Evolutionary conservation across 192 early-diverging fungal genomes (phyloP).

Genomic region (Gamsiella multidivaricata): DNA sequence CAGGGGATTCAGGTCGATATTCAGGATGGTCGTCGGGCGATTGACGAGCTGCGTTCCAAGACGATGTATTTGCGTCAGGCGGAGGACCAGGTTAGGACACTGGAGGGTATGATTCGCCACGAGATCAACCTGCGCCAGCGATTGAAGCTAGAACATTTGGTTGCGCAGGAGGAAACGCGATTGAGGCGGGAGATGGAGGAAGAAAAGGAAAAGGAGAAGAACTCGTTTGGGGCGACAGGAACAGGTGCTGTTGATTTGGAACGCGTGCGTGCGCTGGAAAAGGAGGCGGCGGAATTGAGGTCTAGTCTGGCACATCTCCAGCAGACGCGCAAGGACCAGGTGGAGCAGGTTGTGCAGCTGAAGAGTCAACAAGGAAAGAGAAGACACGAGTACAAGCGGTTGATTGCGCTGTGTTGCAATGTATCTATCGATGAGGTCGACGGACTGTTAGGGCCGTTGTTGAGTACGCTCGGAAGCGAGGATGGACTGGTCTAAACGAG

Average conservation of each 20-base stretch:
- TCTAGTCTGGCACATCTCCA: constrained; percentile 24
- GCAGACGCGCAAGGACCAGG: constrained; percentile 29
- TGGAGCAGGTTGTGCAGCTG: constrained; percentile 60
- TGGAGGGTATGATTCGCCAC: constrained; percentile 39
- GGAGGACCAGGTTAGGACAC: constrained; percentile 34
- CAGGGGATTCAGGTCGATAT: constrained; percentile 42
- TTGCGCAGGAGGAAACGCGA: constrained; percentile 33
- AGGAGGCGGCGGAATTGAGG: constrained; percentile 39
- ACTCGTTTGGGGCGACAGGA: background rate
- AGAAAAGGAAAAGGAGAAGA: constrained; percentile 2
- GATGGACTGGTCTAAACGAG: constrained; percentile 13
- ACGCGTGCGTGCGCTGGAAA: constrained; percentile 17
- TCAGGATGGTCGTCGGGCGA: constrained; percentile 33
- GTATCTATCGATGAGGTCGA: constrained; percentile 73
- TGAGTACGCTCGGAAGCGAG: constrained; percentile 73
- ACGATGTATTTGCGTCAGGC: constrained; percentile 28
- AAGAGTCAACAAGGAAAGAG: constrained; percentile 53
- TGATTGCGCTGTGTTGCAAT: constrained; percentile 75
- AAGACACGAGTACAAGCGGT: constrained; percentile 70
- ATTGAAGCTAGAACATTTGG: constrained; percentile 30
- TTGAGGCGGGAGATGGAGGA: constrained; percentile 21
- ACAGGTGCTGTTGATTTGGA: background rate
- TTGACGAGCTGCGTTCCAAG: constrained; percentile 39
- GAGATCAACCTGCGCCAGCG: constrained; percentile 52
- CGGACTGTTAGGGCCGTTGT: constrained; percentile 64